Conservation (phyloP, 1,284 basidiomycete genomes). For the Dichomitus squalens region DNA sequence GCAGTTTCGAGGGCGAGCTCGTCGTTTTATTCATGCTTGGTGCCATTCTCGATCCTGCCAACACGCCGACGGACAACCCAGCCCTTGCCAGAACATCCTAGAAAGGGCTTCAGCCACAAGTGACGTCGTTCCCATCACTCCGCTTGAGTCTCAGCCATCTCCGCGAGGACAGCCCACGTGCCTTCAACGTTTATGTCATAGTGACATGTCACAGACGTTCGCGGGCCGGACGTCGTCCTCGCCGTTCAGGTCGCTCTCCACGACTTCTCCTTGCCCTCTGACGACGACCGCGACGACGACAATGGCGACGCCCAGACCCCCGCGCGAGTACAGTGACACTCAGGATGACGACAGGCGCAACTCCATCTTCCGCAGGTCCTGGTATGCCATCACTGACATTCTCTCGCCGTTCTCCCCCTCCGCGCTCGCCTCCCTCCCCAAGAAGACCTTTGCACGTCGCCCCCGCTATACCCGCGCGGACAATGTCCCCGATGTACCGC, state of each 20-base stretch:
- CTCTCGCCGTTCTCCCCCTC: slow-evolving; percentile 72
- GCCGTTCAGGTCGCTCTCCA: slow-evolving; percentile 7
- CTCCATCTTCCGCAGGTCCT: slow-evolving; percentile 46
- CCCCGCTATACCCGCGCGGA: slow-evolving; percentile 71
- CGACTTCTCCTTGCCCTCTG: slow-evolving; percentile 9
- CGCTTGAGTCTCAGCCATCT: not conserved
- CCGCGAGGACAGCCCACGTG: slow-evolving; percentile 13
- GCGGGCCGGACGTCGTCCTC: slow-evolving; percentile 17
- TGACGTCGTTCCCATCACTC: slow-evolving; percentile 25
- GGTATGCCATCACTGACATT: slow-evolving; percentile 59
- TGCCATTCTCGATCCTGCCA: slow-evolving; percentile 18
- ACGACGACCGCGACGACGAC: slow-evolving; percentile 4
- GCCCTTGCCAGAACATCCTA: slow-evolving; percentile 29
- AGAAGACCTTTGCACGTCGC: slow-evolving; percentile 44
- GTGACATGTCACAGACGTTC: slow-evolving; percentile 9
- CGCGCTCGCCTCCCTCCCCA: slow-evolving; percentile 69
- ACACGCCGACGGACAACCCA: slow-evolving; percentile 2
- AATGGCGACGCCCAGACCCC: not conserved
- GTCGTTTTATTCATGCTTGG: slow-evolving; percentile 15
- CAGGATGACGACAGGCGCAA: slow-evolving; percentile 21
- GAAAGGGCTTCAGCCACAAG: slow-evolving; percentile 26
- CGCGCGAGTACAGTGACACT: not conserved
- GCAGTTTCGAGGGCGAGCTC: not conserved
- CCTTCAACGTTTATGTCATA: not conserved
- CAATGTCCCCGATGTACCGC: slow-evolving; percentile 63